Percentiles rank a stretch among this genome's conserved stretches.
Evolutionary conservation across 345 rosid genomes (phyloP).

Genomic region (Euphorbia tirucalli): DNA sequence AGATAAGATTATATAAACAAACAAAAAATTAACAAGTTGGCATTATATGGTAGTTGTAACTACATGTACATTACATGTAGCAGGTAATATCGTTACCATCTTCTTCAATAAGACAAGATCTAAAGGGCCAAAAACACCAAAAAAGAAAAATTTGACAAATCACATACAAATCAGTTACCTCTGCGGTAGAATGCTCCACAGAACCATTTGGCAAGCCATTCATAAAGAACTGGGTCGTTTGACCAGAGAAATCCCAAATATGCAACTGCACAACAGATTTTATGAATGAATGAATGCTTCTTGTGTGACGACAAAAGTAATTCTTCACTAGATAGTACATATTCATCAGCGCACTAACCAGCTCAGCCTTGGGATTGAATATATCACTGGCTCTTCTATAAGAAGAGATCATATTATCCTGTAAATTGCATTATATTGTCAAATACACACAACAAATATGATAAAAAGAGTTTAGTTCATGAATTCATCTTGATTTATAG

Average conservation of each 20-base stretch:
- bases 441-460: neutral
- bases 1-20: slow-evolving; percentile 14
- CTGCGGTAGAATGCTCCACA: neutral
- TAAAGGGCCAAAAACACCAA: neutral
- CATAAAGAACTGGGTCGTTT: slow-evolving; percentile 51
- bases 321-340: neutral
- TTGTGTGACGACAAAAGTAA: neutral
- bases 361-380: slow-evolving; percentile 57
- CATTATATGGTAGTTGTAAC: neutral
- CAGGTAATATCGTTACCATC: neutral
- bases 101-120: neutral
- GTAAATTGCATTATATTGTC: slow-evolving; percentile 14
- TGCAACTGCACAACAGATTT: slow-evolving; percentile 51
- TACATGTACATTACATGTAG: neutral
- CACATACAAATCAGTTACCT: too few species aligned
- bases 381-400: slow-evolving; percentile 74
- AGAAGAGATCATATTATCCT: slow-evolving; percentile 72
- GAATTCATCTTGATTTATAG: neutral
- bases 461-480: neutral
- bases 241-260: slow-evolving; percentile 94
- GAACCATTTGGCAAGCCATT: slow-evolving; percentile 34
- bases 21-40: neutral
- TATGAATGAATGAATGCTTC: slow-evolving; percentile 8
- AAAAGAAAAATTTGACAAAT: neutral
- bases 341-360: slow-evolving; percentile 40